A percentile compares a stretch with the other conserved stretches of the same genome.
Evolutionary conservation across 1,284 basidiomycete species (phyloP).

Genomic region (Puccinia coronata): DNA sequence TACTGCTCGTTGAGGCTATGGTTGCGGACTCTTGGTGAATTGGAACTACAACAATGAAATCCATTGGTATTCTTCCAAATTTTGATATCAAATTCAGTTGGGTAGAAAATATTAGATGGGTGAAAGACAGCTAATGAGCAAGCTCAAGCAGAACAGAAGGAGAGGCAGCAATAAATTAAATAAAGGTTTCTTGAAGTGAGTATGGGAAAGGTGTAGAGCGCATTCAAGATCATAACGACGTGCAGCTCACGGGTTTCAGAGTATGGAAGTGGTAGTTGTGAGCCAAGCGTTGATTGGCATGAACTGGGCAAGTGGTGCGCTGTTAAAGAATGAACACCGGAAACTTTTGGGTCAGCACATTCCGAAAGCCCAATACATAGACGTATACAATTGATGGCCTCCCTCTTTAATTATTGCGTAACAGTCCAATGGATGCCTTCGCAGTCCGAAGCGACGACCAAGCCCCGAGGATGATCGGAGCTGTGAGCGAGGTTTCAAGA

Average conservation of each 20-base stretch:
- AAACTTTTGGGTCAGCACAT: no score
- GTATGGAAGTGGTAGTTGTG: conserved; percentile 41
- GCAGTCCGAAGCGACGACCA: not conserved
- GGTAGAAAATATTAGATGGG: no score
- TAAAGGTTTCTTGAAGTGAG: not conserved
- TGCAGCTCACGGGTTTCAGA: conserved; percentile 4
- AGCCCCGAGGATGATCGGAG: conserved; percentile 13
- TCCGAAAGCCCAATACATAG: not conserved
- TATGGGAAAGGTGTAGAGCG: not conserved
- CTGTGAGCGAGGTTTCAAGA: not conserved
- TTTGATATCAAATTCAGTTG: no score
- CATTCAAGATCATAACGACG: not conserved
- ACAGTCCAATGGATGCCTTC: not conserved
- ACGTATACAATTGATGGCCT: not conserved
- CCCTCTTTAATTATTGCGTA: not conserved
- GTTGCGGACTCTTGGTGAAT: no score
- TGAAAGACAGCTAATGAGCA: no score
- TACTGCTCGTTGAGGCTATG: no score
- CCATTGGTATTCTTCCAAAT: no score
- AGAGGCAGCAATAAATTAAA: not conserved
- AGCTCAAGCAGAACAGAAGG: not conserved
- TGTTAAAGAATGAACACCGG: not conserved
- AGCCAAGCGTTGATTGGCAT: not conserved
- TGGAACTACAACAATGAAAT: no score
- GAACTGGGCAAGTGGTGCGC: conserved; percentile 32